These are phyloP conservation scores for Metschnikowia dekortorum DNA, from an alignment of 805 yeast species.

Conservation along the genomic window DNA sequence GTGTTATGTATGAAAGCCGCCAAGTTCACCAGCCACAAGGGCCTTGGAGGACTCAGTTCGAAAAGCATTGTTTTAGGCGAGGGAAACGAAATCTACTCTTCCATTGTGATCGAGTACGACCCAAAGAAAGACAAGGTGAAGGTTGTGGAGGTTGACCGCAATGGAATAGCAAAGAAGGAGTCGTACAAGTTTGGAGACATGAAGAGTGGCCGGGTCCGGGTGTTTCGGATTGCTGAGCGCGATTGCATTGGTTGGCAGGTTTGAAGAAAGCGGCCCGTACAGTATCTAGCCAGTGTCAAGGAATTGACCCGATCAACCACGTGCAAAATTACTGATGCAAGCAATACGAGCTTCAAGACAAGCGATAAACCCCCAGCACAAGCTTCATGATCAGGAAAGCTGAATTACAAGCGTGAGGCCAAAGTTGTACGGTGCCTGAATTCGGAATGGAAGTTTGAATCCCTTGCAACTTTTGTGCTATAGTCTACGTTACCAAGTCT, in stretches of 20 bases:
- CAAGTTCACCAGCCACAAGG: conserved; percentile 66
- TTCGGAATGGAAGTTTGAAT: too few relatives aligned
- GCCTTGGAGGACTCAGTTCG: conserved; percentile 24
- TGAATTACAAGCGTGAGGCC: too few relatives aligned
- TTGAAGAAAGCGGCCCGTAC: neutral
- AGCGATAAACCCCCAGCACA: too few relatives aligned
- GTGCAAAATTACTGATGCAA: too few relatives aligned
- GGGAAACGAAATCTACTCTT: conserved; percentile 39
- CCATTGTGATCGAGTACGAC: conserved; percentile 72
- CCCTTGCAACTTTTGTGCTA: too few relatives aligned
- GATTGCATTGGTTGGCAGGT: conserved; percentile 47
- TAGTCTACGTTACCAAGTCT: too few relatives aligned
- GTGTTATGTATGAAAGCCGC: conserved; percentile 72
- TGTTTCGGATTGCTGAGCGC: conserved; percentile 75
- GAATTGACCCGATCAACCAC: too few relatives aligned
- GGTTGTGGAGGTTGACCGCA: conserved; percentile 54
- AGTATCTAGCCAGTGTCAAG: too few relatives aligned
- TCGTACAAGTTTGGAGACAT: conserved; percentile 68
- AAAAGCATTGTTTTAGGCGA: conserved; percentile 53
- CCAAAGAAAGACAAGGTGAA: conserved; percentile 62
- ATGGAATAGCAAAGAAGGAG: conserved; percentile 52
- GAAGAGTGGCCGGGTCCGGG: conserved; percentile 72
- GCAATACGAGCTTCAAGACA: too few relatives aligned
- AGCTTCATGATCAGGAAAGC: too few relatives aligned
- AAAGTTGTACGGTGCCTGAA: too few relatives aligned